phyloP scores from a whole-genome alignment of 805 yeast genomes.

The Candida taoyuanica region DNA sequence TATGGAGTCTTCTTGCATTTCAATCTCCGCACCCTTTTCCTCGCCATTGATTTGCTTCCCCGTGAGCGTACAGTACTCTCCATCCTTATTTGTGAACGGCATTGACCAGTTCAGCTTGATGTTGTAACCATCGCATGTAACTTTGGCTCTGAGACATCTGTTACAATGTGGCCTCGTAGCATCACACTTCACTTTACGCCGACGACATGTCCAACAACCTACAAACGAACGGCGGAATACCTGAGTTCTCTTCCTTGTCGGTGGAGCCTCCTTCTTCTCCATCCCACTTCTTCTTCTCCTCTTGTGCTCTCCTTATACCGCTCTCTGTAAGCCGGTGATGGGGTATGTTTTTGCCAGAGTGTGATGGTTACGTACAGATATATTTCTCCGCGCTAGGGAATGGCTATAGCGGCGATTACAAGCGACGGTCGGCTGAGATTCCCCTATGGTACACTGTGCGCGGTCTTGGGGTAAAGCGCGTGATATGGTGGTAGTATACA shows the following conservation, averaged over 20 bases:
- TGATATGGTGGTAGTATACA: too few relatives aligned
- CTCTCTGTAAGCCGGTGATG: too few relatives aligned
- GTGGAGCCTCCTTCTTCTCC: conserved; percentile 2
- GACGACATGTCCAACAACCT: conserved; percentile 87
- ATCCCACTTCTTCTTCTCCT: background rate
- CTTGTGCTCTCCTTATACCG: background rate
- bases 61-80: conserved; percentile 30
- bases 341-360: too few relatives aligned
- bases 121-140: conserved; percentile 77
- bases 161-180: conserved; percentile 61
- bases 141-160: conserved; percentile 59
- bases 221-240: conserved; percentile 47
- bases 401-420: background rate
- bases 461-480: too few relatives aligned
- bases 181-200: conserved; percentile 82
- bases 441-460: background rate
- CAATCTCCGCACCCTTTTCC: conserved; percentile 4
- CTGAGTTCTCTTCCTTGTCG: conserved; percentile 13
- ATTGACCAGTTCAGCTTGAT: conserved; percentile 71
- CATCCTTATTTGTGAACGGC: conserved; percentile 42
- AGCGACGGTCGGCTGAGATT: background rate
- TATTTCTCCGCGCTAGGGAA: too few relatives aligned
- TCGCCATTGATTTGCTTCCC: conserved; percentile 10
- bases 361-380: too few relatives aligned
- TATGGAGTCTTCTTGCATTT: conserved; percentile 9